phyloP scores from a whole-genome alignment of 2,329 filamentous ascomycete species.

The Penicillium sp. region DNA sequence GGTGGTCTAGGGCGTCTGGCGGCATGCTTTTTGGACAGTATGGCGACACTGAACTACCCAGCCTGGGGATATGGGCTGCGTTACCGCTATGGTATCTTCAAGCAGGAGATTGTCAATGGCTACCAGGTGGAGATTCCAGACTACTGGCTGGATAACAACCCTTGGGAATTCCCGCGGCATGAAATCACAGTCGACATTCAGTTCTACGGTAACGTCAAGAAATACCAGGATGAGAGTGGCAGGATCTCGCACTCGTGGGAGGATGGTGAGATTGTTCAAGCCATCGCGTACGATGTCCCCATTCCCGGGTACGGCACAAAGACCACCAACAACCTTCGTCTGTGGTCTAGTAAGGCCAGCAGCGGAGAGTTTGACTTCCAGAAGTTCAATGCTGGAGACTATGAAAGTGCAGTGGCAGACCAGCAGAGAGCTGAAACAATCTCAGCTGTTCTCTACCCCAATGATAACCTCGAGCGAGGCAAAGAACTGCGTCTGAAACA shows the following conservation, averaged over 20 bases:
- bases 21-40: constrained; percentile 93
- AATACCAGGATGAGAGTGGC: constrained; percentile 71
- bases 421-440: constrained; percentile 99
- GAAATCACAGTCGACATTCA: constrained; percentile 96
- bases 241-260: constrained; percentile 79
- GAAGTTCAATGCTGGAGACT: constrained; percentile 98
- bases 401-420: constrained; percentile 96
- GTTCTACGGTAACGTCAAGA: constrained; percentile 86
- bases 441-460: constrained; percentile 94
- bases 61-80: constrained; percentile 97
- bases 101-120: constrained; percentile 96
- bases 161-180: constrained; percentile 96
- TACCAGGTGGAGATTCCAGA: constrained; percentile 98
- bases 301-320: constrained; percentile 87
- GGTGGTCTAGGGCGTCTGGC: constrained; percentile 92
- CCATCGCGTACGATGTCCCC: constrained; percentile 88
- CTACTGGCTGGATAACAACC: constrained; percentile 99
- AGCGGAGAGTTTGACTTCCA: constrained; percentile 99
- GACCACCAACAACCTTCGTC: constrained; percentile 91
- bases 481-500: constrained; percentile 98
- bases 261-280: constrained; percentile 86
- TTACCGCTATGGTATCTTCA: constrained; percentile 98
- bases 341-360: constrained; percentile 97
- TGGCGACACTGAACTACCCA: constrained; percentile 91
- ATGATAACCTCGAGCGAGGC: constrained; percentile 92